Evolutionary conservation across 1,284 basidiomycete genomes (phyloP).

Genomic region (Fomitopsis pinicola): DNA sequence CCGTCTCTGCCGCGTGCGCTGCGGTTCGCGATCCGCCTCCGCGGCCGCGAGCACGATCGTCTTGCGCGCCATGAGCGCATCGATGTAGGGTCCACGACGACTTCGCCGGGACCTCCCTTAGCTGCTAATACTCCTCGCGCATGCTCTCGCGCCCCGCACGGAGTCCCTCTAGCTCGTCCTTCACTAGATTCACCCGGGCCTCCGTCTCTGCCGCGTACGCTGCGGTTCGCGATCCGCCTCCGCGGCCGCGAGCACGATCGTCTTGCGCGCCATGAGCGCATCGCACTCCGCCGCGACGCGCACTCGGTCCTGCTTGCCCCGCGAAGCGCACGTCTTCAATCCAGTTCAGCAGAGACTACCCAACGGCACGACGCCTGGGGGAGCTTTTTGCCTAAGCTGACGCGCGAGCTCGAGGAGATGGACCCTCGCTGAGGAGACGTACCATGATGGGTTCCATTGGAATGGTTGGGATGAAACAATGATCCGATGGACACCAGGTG

Average conservation of each 20-base stretch:
- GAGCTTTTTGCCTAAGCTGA: not conserved
- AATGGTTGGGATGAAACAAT: no score
- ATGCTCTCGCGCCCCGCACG: not conserved
- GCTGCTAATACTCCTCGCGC: not conserved
- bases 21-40: not conserved
- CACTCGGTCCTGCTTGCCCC: not conserved
- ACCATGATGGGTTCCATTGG: not conserved
- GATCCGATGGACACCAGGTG: no score
- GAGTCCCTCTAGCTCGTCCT: not conserved
- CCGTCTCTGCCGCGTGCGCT: not conserved
- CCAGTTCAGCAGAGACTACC: no score
- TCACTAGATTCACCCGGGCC: no score
- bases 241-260: not conserved
- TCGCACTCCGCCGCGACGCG: not conserved
- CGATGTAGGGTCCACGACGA: not conserved
- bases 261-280: not conserved
- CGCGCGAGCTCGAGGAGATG: not conserved
- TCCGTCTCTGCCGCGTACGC: not conserved
- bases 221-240: not conserved
- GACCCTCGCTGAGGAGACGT: not conserved
- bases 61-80: not conserved
- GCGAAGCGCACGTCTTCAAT: not conserved
- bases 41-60: not conserved
- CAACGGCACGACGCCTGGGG: no score
- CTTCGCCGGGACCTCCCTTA: conserved; percentile 1